phyloP scores from a whole-genome alignment of 257 asterid genomes.

The Agastache rugosa region DNA sequence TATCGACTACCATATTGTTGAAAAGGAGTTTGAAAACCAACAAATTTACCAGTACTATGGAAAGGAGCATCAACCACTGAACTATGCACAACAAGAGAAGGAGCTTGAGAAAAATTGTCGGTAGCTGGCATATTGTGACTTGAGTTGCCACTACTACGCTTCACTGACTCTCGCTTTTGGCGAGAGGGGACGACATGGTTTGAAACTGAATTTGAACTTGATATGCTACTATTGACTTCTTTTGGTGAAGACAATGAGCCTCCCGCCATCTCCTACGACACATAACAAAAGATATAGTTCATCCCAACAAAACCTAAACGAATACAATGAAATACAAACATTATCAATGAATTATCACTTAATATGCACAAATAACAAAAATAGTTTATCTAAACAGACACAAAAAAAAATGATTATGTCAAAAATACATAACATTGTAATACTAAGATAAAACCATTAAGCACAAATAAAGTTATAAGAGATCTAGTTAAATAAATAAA shows the following conservation, averaged over 20 bases:
- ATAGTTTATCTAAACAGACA: too few relatives aligned
- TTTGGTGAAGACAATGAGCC: slow-evolving; percentile 48
- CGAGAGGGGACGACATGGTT: slow-evolving; percentile 52
- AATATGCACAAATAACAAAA: too few relatives aligned
- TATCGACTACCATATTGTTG: too few relatives aligned
- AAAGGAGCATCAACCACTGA: slow-evolving; percentile 39
- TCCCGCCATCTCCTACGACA: background rate
- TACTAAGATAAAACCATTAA: background rate
- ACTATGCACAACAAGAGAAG: slow-evolving; percentile 42
- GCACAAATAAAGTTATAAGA: background rate
- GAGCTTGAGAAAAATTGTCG: slow-evolving; percentile 50
- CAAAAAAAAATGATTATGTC: background rate
- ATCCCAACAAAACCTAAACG: too few relatives aligned
- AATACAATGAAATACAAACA: too few relatives aligned
- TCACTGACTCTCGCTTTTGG: slow-evolving; percentile 52
- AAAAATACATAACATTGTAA: too few relatives aligned
- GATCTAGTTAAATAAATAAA: background rate
- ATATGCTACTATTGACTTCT: slow-evolving; percentile 45
- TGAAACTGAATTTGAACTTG: slow-evolving; percentile 45
- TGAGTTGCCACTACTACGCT: slow-evolving; percentile 53
- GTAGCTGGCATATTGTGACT: slow-evolving; percentile 43
- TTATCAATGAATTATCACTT: too few relatives aligned
- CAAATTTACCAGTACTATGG: slow-evolving; percentile 16
- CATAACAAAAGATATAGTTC: too few relatives aligned
- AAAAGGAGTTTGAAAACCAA: too few relatives aligned